Evolutionary conservation across 2,329 filamentous ascomycete genomes (phyloP).

Genomic region (Laburnicola sp.): DNA sequence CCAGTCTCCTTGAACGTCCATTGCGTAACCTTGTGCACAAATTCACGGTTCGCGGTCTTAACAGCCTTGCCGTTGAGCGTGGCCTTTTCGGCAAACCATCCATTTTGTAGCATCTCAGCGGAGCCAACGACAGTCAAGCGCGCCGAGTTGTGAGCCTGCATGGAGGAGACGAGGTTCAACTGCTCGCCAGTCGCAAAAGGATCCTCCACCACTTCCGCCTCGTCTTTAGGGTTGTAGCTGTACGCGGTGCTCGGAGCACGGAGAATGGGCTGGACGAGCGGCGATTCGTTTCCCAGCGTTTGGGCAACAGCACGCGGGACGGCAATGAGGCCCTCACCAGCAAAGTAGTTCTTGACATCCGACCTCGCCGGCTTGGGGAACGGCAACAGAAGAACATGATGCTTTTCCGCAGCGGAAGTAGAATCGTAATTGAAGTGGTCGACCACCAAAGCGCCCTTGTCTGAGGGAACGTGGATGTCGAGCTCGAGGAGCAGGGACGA

Average conservation of each 20-base stretch:
- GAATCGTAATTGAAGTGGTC: conserved; percentile 96
- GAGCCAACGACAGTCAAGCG: conserved; percentile 84
- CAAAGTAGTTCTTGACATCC: conserved; percentile 78
- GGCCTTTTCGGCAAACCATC: conserved; percentile 84
- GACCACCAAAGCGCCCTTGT: conserved; percentile 82
- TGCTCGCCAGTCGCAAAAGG: conserved; percentile 83
- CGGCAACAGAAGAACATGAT: conserved; percentile 83
- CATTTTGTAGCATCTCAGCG: conserved; percentile 82
- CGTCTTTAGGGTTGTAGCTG: conserved; percentile 91
- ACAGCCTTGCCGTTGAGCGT: conserved; percentile 57
- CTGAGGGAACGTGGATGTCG: conserved; percentile 82
- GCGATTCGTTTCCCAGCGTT: conserved; percentile 72
- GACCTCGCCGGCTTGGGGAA: conserved; percentile 66
- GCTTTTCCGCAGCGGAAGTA: conserved; percentile 73
- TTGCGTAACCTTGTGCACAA: conserved; percentile 80
- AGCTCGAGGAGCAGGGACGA: conserved; percentile 81
- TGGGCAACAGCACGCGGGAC: conserved; percentile 82
- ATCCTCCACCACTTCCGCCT: conserved; percentile 72
- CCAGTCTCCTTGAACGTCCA: conserved; percentile 97
- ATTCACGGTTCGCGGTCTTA: conserved; percentile 78
- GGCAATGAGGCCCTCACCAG: conserved; percentile 70
- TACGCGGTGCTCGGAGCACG: conserved; percentile 84
- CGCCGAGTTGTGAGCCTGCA: conserved; percentile 93
- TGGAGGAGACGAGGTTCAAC: conserved; percentile 77
- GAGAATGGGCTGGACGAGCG: conserved; percentile 78